Evolutionary conservation across 345 rosid species (phyloP).

Genomic region (Eutrema japonicum): DNA sequence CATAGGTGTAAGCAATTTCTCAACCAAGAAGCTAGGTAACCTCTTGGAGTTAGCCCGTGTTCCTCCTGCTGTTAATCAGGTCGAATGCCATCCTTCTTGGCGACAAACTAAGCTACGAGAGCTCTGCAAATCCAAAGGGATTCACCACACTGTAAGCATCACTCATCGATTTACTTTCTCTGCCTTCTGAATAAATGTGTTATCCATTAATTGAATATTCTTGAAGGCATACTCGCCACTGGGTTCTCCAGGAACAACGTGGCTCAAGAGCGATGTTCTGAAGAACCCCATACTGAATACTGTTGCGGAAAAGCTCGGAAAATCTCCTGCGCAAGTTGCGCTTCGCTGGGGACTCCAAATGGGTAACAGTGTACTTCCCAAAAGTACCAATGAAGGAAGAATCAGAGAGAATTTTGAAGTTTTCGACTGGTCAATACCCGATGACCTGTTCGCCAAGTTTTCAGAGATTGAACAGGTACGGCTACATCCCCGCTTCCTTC

Average conservation of each 20-base stretch:
- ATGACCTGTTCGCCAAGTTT: slow-evolving; percentile 61
- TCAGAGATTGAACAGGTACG: slow-evolving; percentile 66
- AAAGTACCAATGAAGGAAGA: slow-evolving; percentile 70
- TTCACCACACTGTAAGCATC: slow-evolving; percentile 57
- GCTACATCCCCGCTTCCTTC: neutral
- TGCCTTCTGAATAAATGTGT: neutral
- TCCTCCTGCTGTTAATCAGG: slow-evolving; percentile 86
- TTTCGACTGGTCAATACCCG: slow-evolving; percentile 77
- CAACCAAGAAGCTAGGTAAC: slow-evolving; percentile 72
- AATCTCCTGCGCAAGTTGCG: slow-evolving; percentile 79
- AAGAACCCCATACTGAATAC: slow-evolving; percentile 52
- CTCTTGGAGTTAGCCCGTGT: slow-evolving; percentile 69
- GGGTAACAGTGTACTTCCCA: slow-evolving; percentile 92
- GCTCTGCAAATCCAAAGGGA: slow-evolving; percentile 74
- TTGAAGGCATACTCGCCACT: slow-evolving; percentile 79
- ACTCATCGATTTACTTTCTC: neutral
- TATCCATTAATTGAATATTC: neutral
- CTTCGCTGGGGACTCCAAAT: slow-evolving; percentile 88
- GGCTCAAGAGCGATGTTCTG: slow-evolving; percentile 70
- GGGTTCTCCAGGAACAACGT: slow-evolving; percentile 78
- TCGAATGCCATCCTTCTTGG: slow-evolving; percentile 89
- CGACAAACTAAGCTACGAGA: slow-evolving; percentile 63
- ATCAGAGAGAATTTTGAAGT: slow-evolving; percentile 72
- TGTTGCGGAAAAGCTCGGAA: slow-evolving; percentile 69
- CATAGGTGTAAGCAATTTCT: slow-evolving; percentile 84